Evolutionary conservation across 352 stramenopile species (phyloP).

Genomic region (Globisporangium viniferum): DNA sequence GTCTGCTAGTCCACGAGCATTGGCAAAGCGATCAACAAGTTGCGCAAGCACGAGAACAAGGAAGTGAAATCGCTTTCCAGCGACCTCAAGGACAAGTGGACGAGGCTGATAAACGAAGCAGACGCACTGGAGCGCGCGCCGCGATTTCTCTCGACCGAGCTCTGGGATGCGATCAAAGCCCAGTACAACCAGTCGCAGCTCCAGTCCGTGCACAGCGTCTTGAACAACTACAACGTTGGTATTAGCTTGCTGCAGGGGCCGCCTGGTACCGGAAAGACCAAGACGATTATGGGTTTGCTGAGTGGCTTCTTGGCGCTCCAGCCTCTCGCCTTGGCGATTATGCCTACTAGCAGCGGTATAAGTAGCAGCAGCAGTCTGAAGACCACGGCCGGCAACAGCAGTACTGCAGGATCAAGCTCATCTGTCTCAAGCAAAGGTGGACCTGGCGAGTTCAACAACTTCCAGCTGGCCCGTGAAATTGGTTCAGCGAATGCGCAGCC

Average conservation of each 20-base stretch:
- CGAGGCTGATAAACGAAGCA: conserved; percentile 61
- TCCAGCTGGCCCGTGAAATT: conserved; percentile 40
- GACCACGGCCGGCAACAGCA: neutral
- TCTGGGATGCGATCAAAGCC: conserved; percentile 71
- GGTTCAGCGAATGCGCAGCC: conserved; percentile 3
- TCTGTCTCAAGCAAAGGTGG: neutral
- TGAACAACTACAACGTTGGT: conserved; percentile 85
- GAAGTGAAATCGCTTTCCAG: conserved; percentile 43
- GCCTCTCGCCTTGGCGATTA: conserved; percentile 46
- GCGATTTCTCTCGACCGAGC: conserved; percentile 50
- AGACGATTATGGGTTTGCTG: conserved; percentile 87
- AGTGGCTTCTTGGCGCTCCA: conserved; percentile 71
- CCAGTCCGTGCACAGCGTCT: conserved; percentile 81
- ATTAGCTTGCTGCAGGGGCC: conserved; percentile 93
- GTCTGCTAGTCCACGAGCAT: conserved; percentile 69
- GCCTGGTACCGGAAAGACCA: conserved; percentile 94
- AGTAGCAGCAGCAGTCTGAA: neutral
- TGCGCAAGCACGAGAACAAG: conserved; percentile 72
- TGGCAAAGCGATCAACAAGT: conserved; percentile 81
- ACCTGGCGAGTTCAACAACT: conserved; percentile 43
- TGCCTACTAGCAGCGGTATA: conserved; percentile 15
- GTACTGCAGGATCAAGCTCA: neutral
- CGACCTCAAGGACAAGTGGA: conserved; percentile 80
- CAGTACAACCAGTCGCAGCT: conserved; percentile 88
- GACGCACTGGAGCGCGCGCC: conserved; percentile 55